Evolutionary conservation across 768 basidiomycete species (phyloP).

Genomic region (Pisolithus microcarpus): DNA sequence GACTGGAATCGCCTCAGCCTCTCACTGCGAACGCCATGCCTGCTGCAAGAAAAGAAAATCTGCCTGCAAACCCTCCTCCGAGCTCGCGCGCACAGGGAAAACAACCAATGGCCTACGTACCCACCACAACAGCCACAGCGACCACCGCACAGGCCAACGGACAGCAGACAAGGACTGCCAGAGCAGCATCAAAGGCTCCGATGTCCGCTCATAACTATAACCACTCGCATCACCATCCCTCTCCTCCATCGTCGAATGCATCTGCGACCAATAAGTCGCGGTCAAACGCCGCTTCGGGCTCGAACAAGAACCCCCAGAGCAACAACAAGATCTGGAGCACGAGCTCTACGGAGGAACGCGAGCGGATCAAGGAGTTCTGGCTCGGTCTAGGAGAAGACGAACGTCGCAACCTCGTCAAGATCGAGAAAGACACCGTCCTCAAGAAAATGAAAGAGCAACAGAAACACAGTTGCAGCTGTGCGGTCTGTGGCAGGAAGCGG

Average conservation of each 20-base stretch:
- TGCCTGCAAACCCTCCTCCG: slow-evolving; percentile 41
- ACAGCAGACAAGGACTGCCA: slow-evolving; percentile 34
- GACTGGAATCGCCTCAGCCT: slow-evolving; percentile 34
- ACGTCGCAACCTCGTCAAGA: slow-evolving; percentile 84
- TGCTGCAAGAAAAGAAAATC: slow-evolving; percentile 35
- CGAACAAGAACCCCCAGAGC: slow-evolving; percentile 28
- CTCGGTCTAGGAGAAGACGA: slow-evolving; percentile 87
- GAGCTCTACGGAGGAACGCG: slow-evolving; percentile 85
- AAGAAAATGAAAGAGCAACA: slow-evolving; percentile 99
- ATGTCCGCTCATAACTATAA: slow-evolving; percentile 44
- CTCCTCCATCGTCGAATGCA: slow-evolving; percentile 30
- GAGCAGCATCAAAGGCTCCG: slow-evolving; percentile 54
- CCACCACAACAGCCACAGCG: slow-evolving; percentile 29
- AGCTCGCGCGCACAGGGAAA: slow-evolving; percentile 86
- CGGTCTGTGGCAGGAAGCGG: slow-evolving; percentile 96
- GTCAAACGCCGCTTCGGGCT: slow-evolving; percentile 22
- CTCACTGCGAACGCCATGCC: slow-evolving; percentile 37
- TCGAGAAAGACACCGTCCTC: slow-evolving; percentile 96
- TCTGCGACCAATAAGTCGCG: slow-evolving; percentile 26
- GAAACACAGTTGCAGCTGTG: slow-evolving; percentile 92
- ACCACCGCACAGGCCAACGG: slow-evolving; percentile 20
- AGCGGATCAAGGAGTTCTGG: slow-evolving; percentile 98
- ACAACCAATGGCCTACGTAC: slow-evolving; percentile 77
- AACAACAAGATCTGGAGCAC: slow-evolving; percentile 93
- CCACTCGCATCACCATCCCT: slow-evolving; percentile 50